Base-by-base conservation (phyloP, 352 stramenopile species). In the Globisporangium rhizosaccharum region DNA sequence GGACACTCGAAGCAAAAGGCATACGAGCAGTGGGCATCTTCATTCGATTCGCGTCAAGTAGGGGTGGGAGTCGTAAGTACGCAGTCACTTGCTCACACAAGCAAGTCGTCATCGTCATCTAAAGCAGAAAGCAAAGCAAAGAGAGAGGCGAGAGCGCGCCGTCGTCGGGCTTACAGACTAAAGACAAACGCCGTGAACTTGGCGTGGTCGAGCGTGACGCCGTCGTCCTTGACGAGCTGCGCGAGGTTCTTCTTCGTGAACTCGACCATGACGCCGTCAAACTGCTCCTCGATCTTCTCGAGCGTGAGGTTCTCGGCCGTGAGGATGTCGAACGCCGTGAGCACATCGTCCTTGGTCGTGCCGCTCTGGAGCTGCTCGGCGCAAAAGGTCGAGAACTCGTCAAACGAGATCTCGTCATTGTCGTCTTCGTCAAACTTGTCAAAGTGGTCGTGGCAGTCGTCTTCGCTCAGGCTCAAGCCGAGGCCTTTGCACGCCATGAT, bases 401-500 rank as follows among this genome's bases (percentile, higher is more conserved):
- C 75, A 44, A 94, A 94, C 57, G 68, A 82, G 48, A 96, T 86
- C 63, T 94, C 85, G 33, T 94, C 87, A 46, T 84, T 90, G 57
- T 93, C 79, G 41, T 92, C 75, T 46, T 77, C 69, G 62, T 93
- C 86, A 30, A 93, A 77, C 70, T 91, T 90, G 68, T 94, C 85
- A 49, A 96, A 96, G 67, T 87, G 76, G 61, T 91, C 77, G 67
- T 96, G 86, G 66, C 86, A 92, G 36, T 96, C 87, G 54, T 95
- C 82, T 47, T 97, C 86, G 51, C 82, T 92, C 49, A 97, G 66
- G 59, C 75, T 86, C 55, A 96, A 66, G 36, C 88, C 88, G 25
- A 96, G 79, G 46, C 79, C 88, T 66, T 94, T 94, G 73, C 87
- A 95, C 15, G 86, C 88, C 80, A 95, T 95, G 68, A 92, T 94